phyloP scores from a whole-genome alignment of 345 rosid species.

The Gossypium raimondii region DNA sequence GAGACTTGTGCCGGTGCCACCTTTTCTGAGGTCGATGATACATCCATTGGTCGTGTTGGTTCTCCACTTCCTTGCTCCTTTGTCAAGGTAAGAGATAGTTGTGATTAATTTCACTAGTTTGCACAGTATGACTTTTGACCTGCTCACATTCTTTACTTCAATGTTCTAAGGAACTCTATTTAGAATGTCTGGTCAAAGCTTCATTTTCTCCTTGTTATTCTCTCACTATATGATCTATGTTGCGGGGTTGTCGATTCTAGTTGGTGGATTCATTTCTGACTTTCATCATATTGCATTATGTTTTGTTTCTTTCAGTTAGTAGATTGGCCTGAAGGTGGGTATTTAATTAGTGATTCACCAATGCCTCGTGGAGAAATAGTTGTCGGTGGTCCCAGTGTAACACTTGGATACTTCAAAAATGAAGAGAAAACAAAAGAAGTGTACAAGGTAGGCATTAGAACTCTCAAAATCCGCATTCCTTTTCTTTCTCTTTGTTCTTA shows the following conservation, averaged over 20 bases:
- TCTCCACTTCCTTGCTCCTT: slow-evolving; percentile 92
- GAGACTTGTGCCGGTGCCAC: slow-evolving; percentile 99
- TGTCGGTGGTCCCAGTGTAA: slow-evolving; percentile 88
- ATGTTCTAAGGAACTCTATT: background rate
- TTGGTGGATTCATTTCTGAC: background rate
- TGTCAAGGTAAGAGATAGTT: slow-evolving; percentile 60
- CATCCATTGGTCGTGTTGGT: slow-evolving; percentile 96
- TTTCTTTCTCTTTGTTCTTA: background rate
- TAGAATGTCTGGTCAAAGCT: background rate
- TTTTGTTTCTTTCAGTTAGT: slow-evolving; percentile 41
- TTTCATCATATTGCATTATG: background rate
- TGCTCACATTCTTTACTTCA: background rate
- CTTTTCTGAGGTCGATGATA: slow-evolving; percentile 93
- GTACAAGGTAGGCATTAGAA: slow-evolving; percentile 57
- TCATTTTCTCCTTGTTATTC: slow-evolving; percentile 13
- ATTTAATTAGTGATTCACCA: slow-evolving; percentile 63
- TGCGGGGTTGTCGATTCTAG: background rate
- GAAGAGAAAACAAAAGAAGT: slow-evolving; percentile 84
- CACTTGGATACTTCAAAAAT: slow-evolving; percentile 85
- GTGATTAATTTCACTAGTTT: slow-evolving; percentile 3
- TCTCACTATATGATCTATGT: background rate
- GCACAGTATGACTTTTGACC: background rate
- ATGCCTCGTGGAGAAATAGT: slow-evolving; percentile 98
- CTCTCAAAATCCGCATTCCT: background rate
- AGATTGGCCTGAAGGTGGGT: slow-evolving; percentile 95